These are phyloP conservation scores for Rhizomucor miehei DNA, from an alignment of 371 early-diverging fungal genomes.

Conservation along the genomic window DNA sequence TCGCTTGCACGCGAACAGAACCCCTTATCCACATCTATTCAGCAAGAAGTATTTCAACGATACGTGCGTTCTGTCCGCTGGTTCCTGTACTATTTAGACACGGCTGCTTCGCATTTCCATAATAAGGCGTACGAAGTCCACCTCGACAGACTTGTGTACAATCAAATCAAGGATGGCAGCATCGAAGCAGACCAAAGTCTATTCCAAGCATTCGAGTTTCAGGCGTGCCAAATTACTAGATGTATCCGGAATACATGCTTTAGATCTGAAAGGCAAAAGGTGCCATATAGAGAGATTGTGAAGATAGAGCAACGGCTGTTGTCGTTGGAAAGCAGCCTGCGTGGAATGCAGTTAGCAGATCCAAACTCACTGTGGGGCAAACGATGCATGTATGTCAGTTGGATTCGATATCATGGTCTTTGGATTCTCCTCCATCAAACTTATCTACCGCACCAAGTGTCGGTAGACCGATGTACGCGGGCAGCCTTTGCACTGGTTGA, in stretches of 20 bases:
- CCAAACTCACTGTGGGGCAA: conserved; percentile 24
- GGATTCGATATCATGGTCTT: conserved; percentile 41
- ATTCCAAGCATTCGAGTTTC: conserved; percentile 35
- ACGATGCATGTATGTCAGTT: conserved; percentile 35
- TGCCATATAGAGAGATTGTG: conserved; percentile 32
- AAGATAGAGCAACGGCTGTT: conserved; percentile 30
- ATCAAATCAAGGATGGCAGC: conserved; percentile 12
- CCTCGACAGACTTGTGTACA: conserved; percentile 4
- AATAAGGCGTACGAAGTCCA: conserved; percentile 44
- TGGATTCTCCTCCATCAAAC: conserved; percentile 50
- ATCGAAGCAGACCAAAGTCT: conserved; percentile 13
- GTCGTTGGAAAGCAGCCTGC: conserved; percentile 17
- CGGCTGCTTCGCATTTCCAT: conserved; percentile 42
- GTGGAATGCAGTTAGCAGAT: conserved; percentile 1
- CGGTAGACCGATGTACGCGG: conserved; percentile 35
- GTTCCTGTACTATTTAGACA: conserved; percentile 45
- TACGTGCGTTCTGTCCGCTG: conserved; percentile 38
- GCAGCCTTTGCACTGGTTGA: conserved; percentile 41
- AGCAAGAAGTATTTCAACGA: conserved; percentile 9
- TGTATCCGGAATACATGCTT: conserved; percentile 43
- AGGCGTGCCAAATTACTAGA: conserved; percentile 39
- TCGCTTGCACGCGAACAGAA: conserved; percentile 17
- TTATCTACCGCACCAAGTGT: conserved; percentile 40
- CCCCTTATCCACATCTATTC: neutral
- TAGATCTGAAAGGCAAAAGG: conserved; percentile 29